These are phyloP conservation scores for Botrytis hyacinthi DNA, from an alignment of 2,329 filamentous ascomycete genomes.

Conservation along the genomic window DNA sequence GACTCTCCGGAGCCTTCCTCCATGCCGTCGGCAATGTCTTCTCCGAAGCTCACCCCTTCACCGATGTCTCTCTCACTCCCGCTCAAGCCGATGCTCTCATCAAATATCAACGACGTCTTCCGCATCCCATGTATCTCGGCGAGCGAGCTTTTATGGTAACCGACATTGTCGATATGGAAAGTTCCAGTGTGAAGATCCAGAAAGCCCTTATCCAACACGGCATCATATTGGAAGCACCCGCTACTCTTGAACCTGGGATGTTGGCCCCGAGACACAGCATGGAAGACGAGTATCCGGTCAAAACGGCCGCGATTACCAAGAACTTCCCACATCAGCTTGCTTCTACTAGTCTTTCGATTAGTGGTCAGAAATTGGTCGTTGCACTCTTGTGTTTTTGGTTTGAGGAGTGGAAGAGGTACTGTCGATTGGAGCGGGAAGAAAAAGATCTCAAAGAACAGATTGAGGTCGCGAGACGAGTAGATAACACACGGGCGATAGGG, in stretches of 20 bases:
- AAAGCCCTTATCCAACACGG: slow-evolving; percentile 24
- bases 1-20: slow-evolving; percentile 27
- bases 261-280: not conserved
- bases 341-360: slow-evolving; percentile 24
- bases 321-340: slow-evolving; percentile 32
- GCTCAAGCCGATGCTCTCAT: slow-evolving; percentile 28
- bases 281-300: slow-evolving; percentile 24
- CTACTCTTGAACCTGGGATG: slow-evolving; percentile 17
- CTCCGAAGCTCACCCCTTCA: slow-evolving; percentile 26
- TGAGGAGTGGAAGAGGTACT: slow-evolving; percentile 33
- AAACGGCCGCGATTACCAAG: slow-evolving; percentile 26
- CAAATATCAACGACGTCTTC: slow-evolving; percentile 25
- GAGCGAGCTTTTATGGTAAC: slow-evolving; percentile 25
- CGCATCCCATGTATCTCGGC: slow-evolving; percentile 23
- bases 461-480: slow-evolving; percentile 9
- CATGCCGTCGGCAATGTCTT: slow-evolving; percentile 25
- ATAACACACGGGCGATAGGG: not conserved
- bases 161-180: slow-evolving; percentile 20
- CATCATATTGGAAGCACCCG: slow-evolving; percentile 22
- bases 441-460: slow-evolving; percentile 23
- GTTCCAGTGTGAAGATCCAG: slow-evolving; percentile 24
- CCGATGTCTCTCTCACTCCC: slow-evolving; percentile 27
- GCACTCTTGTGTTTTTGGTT: slow-evolving; percentile 38
- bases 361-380: slow-evolving; percentile 33
- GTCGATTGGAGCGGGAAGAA: slow-evolving; percentile 30